Evolutionary conservation across 1,284 basidiomycete species (phyloP), one percentile per base, ranked within the genome.

Genomic region (Athelia sp.): DNA sequence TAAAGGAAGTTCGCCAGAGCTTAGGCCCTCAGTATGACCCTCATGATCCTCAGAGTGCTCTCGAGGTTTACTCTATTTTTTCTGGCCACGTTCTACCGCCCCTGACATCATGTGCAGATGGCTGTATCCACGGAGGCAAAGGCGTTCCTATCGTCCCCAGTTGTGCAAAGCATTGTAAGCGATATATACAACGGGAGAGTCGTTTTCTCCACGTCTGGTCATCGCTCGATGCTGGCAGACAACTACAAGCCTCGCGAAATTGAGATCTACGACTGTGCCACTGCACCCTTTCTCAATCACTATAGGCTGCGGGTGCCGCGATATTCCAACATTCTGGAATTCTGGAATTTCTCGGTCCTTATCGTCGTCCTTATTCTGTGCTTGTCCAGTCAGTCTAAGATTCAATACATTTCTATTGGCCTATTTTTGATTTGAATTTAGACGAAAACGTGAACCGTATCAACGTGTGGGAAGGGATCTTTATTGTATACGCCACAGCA

Each of bases 121-220:
- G 90, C 91, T 4, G 90, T 95, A 57, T 81, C 85, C 13, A 91
- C 91, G 0, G 74, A 80, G 49, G 78, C 90, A 4, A 94, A 93
- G 62, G 73, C 75, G 21, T 92, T 95, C 58, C 68, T 93, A 14
- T 78, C 90, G 1, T 82, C 86, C 3, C 81, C 90, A 0, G 76
- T 94, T 14, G 81, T 90, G 9, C 92, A 95, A 63, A 82, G 82
- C 49, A 82, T 94, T 23, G 79, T 94, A 43, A 85, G 86, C 57
- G 86, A 93, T 51, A 87, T 95, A 32, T 87, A 93, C 64, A 72
- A 78, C 3, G 92, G 87, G 14, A 73, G 77, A 13, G 78, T 90
- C 32, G 73, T 88, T 14, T 87, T 87, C 54, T 78, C 82, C 9
- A 69, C 83, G 45, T 70, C 79, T 2, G 81, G 84, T 1, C 78